Base-by-base conservation (phyloP, 441 rosid genomes). In the Adansonia madagascariensis region DNA sequence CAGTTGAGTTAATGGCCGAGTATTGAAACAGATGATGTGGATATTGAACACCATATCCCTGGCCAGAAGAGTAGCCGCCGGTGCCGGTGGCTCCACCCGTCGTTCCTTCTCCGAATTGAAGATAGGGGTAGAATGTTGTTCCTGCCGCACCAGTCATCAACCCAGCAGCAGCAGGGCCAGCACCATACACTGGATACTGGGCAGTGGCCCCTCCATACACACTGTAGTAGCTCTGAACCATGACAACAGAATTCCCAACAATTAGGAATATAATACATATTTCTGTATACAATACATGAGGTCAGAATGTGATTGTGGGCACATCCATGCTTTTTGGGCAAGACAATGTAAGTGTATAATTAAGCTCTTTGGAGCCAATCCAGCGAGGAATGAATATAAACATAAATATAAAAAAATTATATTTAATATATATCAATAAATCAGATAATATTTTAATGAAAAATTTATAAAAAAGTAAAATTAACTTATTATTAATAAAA, bases 171-270 rank as follows among this genome's bases (percentile, higher is more conserved):
- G 31, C 31, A 27, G 31, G 86, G 12, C 93, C 94, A 10, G 78
- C 89, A 2, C 97, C 90, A 77, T 91, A 93, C 86, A 94, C 74
- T 7, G 94, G 91, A 74, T 87, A 92, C 80, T 94, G 97, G 11
- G 90, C 87, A 47, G 89, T 73, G 76, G 90, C 89, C 35, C 97
- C 97, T 74, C 98, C 98, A 76, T 94, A 94, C 39, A 91, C 85
- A 72, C 79, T 85, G 76, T 94, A 94, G 85, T 90, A 95, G 90
- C 91, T 89, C 98, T 93, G 90, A 9, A 71, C n/a, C 60, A 63
- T 4, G 3, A 55, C 1, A 7, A 55, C 15, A 56, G 44, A 18
- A 39, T 74, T 62, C 20, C 39, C 44, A 20, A 73, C 24, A 60
- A 35, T 66, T 18, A 20, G 9, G 15, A 60, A 47, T 53, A 52